Base-by-base conservation (phyloP, 495 filamentous ascomycete species). In the Cryomyces minteri region DNA sequence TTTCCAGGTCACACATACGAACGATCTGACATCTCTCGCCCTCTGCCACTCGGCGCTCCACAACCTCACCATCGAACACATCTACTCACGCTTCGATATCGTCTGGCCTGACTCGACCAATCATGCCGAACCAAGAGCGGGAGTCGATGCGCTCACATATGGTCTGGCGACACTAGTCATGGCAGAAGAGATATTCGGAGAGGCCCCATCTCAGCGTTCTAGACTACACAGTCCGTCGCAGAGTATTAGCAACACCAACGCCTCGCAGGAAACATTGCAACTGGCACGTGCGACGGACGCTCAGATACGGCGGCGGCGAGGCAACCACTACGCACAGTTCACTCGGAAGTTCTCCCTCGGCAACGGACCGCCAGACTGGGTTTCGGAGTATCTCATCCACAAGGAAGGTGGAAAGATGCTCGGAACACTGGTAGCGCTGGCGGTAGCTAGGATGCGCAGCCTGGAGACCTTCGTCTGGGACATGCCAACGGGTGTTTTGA, bases 381-480 rank as follows among this genome's bases (percentile, higher is more conserved):
- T 92, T 30, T 73, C 77, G 32, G 86, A 93, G 48, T 94, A 96
- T 62, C 69, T 81, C 36, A 80, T 94, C 52, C 80, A 74, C 7
- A 93, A 88, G 59, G 88, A 93, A 55, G 75, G 81, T 45, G 88
- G 88, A 0, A 94, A 92, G 61, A 87, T 94, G 84, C 71, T 96
- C 6, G 86, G 87, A 12, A 93, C 84, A 9, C 62, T 94, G 38
- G 85, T 92, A n/a, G 84, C 88, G 10, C 62, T 88, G 51, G 83
- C 86, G 4, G 69, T 94, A 28, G 74, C 78, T 31, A 76, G 84
- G 45, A 94, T 94, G 88, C 67, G 78, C 25, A 86, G 87, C 50
- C 71, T 96, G 14, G 87, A 96, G 60, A 79, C 77, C 0, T 96
- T 96, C 53, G 67, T 86, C 8, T 96, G 88, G 88, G 88, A 96